A percentile compares a stretch with the other conserved stretches of the same genome.
Evolutionary conservation across 2,329 filamentous ascomycete species (phyloP).

Genomic region (Endothia cerciana): DNA sequence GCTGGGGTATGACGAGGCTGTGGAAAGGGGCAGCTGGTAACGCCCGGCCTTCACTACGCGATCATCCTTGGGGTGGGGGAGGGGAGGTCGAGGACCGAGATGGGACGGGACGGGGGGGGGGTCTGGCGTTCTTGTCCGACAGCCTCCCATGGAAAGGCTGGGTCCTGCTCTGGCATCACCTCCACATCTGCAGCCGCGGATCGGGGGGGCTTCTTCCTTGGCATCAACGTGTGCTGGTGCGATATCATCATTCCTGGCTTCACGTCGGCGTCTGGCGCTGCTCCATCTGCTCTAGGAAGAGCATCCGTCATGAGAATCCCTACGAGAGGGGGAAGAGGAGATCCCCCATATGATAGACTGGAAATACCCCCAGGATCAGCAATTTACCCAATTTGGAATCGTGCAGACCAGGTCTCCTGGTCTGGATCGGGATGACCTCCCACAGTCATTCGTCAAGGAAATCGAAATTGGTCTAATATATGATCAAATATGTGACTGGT

Average conservation of each 20-base stretch:
- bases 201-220: neutral
- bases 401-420: neutral
- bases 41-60: too few species aligned
- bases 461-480: too few species aligned
- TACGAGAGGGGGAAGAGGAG: neutral
- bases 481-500: too few species aligned
- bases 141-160: too few species aligned
- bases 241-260: neutral
- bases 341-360: constrained; percentile 9
- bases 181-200: neutral
- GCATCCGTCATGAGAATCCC: constrained; percentile 1
- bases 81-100: neutral
- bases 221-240: neutral
- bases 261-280: neutral
- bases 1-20: constrained; percentile 7
- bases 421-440: neutral
- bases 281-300: constrained; percentile 5
- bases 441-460: too few species aligned
- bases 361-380: constrained; percentile 24
- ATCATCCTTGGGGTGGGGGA: neutral
- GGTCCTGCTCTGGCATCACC: neutral
- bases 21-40: neutral
- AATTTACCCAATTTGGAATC: constrained; percentile 1
- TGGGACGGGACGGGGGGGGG: neutral
- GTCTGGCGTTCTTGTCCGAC: too few species aligned